phyloP scores from a whole-genome alignment of 2,329 filamentous ascomycete species.

The Xenoacremonium recifei region DNA sequence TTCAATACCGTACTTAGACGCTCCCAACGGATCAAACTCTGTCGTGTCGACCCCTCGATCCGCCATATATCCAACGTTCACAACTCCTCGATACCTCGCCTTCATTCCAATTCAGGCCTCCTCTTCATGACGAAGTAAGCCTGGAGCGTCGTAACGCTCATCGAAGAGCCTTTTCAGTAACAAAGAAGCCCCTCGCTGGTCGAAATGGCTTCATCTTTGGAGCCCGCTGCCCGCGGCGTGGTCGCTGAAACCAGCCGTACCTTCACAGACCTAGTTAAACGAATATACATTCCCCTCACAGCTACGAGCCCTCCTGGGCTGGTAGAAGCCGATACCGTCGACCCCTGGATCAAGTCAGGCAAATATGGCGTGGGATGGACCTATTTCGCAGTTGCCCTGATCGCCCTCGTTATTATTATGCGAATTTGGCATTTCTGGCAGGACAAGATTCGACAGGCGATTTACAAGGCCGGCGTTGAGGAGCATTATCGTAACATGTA shows the following conservation, averaged over 20 bases:
- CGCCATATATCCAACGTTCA: too few relatives aligned
- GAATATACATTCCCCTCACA: slow-evolving; percentile 60
- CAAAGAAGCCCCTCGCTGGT: slow-evolving; percentile 27
- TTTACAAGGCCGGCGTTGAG: slow-evolving; percentile 80
- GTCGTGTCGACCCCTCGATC: too few relatives aligned
- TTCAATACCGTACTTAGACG: too few relatives aligned
- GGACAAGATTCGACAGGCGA: slow-evolving; percentile 86
- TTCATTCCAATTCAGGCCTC: too few relatives aligned
- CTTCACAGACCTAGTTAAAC: slow-evolving; percentile 44
- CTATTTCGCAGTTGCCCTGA: slow-evolving; percentile 76
- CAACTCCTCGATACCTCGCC: too few relatives aligned
- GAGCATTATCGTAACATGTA: slow-evolving; percentile 59
- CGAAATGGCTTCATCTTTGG: slow-evolving; percentile 41
- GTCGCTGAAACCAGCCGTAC: slow-evolving; percentile 32
- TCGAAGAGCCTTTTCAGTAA: too few relatives aligned
- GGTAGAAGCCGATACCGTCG: slow-evolving; percentile 61
- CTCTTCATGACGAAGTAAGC: too few relatives aligned
- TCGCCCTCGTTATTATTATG: slow-evolving; percentile 64
- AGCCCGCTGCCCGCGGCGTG: slow-evolving; percentile 30
- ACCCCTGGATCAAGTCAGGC: slow-evolving; percentile 78
- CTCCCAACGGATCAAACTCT: too few relatives aligned
- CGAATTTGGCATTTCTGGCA: slow-evolving; percentile 88
- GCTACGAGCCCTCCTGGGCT: slow-evolving; percentile 60
- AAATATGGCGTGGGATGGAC: slow-evolving; percentile 89
- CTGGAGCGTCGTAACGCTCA: too few relatives aligned